phyloP scores from a whole-genome alignment of 208 protist species.

The Herpetomonas samuelpessoai region DNA sequence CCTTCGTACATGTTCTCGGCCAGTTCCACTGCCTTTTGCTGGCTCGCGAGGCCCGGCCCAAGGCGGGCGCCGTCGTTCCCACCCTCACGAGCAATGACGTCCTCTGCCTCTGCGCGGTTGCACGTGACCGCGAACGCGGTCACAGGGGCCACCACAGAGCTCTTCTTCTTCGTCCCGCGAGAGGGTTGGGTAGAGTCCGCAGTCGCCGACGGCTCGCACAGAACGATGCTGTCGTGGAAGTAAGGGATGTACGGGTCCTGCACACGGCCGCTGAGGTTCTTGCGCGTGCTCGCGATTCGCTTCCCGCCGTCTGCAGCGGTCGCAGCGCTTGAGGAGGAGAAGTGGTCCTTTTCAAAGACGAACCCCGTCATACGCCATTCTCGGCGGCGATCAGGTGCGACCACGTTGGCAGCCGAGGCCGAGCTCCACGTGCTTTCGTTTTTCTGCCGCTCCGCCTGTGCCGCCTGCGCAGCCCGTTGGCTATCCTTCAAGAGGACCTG shows the following conservation, averaged over 20 bases:
- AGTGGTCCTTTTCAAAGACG: slow-evolving; percentile 17
- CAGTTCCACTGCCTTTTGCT: slow-evolving; percentile 32
- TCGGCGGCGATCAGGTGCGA: slow-evolving; percentile 18
- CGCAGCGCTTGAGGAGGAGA: slow-evolving; percentile 12
- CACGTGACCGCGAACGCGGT: slow-evolving; percentile 39
- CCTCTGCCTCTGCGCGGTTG: slow-evolving; percentile 34
- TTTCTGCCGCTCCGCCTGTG: slow-evolving; percentile 9
- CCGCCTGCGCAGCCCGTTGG: slow-evolving; percentile 17
- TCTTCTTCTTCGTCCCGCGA: not conserved
- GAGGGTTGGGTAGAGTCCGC: no score
- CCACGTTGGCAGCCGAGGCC: slow-evolving; percentile 10
- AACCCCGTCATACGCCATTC: slow-evolving; percentile 34
- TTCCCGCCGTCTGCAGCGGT: not conserved
- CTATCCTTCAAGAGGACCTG: slow-evolving; percentile 19
- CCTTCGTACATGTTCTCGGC: slow-evolving; percentile 36
- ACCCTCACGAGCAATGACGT: slow-evolving; percentile 17
- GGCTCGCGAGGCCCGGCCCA: slow-evolving; percentile 30
- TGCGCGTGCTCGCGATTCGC: not conserved
- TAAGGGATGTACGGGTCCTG: slow-evolving; percentile 37
- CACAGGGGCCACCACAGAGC: not conserved
- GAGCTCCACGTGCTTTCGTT: slow-evolving; percentile 19
- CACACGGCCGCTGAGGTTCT: not conserved
- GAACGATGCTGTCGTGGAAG: slow-evolving; percentile 44
- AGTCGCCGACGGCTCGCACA: slow-evolving; percentile 22
- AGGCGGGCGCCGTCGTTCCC: slow-evolving; percentile 17